Base-by-base conservation (phyloP, 768 basidiomycete species). In the Candolleomyces efflorescens region DNA sequence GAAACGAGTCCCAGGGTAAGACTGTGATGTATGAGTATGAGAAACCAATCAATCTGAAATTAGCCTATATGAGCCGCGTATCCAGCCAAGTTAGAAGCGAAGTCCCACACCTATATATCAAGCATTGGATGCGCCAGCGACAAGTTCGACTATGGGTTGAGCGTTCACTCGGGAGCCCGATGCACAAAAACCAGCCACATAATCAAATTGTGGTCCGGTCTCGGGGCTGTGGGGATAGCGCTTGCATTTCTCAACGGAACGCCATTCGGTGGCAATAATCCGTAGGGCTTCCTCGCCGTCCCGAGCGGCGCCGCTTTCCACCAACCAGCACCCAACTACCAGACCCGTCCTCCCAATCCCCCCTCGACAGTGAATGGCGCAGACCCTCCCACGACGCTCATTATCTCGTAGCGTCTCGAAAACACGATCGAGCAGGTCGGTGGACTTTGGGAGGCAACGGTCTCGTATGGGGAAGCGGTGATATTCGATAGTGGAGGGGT, bases 381-480 rank as follows among this genome's bases (percentile, higher is more conserved):
- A 75, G 36, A 85, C 77, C 13, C 88, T 77, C 1, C 81, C 83
- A 3, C 82, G 77, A 6, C 65, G 66, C 59, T 84, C 79, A 63
- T 87, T 87, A 65, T 86, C 84, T 26, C 79, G 68, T 11, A 90
- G 70, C 13, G 84, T 82, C 53, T 74, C 74, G 53, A 91, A 72
- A 55, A 89, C 83, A 27, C 69, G 64, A 54, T 83, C 78, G 73
- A 90, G 82, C 63, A 80, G 80, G 23, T 83, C 78, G 32, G 73
- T 65, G 11, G 82, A 84, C 63, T 79, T 77, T 43, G 89, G 89
- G 5, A 89, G 71, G 37, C 75, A 83, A 50, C 90, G 80, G 68
- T 92, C 89, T 36, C 80, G 83, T 63, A 92, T 90, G 3, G 89
- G 85, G 72, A 90, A 90, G 59, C 85, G 81, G 75, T 90, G 82